Base-by-base conservation (phyloP, 495 filamentous ascomycete genomes). In the Lophiotrema nucula region DNA sequence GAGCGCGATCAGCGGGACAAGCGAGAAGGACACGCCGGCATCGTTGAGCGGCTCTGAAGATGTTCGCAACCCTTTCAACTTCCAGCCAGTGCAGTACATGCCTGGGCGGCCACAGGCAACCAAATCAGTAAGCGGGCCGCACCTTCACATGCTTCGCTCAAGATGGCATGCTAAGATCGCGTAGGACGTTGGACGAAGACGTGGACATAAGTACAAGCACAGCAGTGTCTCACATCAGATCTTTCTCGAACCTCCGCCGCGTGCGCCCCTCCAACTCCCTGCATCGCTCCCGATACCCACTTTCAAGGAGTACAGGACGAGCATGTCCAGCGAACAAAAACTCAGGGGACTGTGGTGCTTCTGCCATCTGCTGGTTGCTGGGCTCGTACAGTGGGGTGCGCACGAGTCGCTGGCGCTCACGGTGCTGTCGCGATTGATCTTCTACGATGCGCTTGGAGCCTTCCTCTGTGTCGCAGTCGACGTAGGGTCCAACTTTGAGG, bases 121-220 rank as follows among this genome's bases (percentile, higher is more conserved):
- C 24, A 95, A 93, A 74, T 88, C 92, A 41, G 89, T 93, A 80
- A 52, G 84, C 72, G 27, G 13, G 16, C 13, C 39, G n/a, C n/a
- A n/a, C n/a, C n/a, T n/a, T n/a, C 11, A 13, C 18, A 25, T n/a
- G 5, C 13, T 15, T 19, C 0, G 28, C 38, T 46, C 54, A 23
- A 56, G n/a, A n/a, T n/a, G n/a, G n/a, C n/a, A n/a, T n/a, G n/a
- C n/a, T n/a, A n/a, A n/a, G n/a, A 31, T 18, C 21, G 3, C 13
- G 28, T 18, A 54, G 53, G 86, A 83, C 58, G 82, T 97, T 65
- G 93, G 92, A 60, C 90, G 96, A 71, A 84, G 93, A 53, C 87
- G 92, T 50, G 93, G 93, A 25, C 93, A 98, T 76, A 91, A 93
- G 68, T 98, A 97, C 80, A 96, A 96, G 62, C 93, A 97, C 76